Conservation (phyloP, 2,329 filamentous ascomycete species). For the Biscogniauxia mediterranea region DNA sequence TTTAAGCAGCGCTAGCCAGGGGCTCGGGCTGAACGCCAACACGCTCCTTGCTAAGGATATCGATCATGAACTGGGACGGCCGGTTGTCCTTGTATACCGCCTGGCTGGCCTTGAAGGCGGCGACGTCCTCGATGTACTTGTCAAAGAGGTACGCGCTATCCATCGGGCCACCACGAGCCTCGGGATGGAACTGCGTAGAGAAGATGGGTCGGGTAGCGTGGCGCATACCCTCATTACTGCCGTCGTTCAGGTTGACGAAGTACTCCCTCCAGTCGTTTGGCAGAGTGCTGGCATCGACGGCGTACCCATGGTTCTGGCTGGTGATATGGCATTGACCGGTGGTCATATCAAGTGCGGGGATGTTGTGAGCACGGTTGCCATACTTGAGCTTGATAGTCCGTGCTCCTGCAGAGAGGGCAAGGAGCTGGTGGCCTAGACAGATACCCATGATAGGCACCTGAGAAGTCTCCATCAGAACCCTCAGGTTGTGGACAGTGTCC, state of each 20-base stretch:
- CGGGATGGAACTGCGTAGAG: constrained; percentile 97
- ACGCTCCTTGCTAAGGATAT: constrained; percentile 89
- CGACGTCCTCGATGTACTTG: constrained; percentile 87
- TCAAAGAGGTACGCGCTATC: constrained; percentile 97
- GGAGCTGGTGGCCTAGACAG: constrained; percentile 93
- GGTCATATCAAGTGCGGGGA: constrained; percentile 88
- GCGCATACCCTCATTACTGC: constrained; percentile 93
- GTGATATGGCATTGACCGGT: constrained; percentile 98
- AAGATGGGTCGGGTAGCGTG: constrained; percentile 96
- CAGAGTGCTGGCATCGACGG: constrained; percentile 81
- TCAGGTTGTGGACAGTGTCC: constrained; percentile 88
- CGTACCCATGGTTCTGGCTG: constrained; percentile 97
- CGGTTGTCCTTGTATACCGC: constrained; percentile 79
- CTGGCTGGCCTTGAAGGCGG: constrained; percentile 84
- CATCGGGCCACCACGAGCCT: constrained; percentile 95
- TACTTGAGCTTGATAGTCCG: constrained; percentile 98
- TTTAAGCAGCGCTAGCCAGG: constrained; percentile 49
- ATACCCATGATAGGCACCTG: constrained; percentile 96
- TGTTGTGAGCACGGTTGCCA: constrained; percentile 98
- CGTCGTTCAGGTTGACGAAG: constrained; percentile 97
- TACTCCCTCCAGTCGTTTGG: constrained; percentile 92
- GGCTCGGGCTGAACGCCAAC: constrained; percentile 78
- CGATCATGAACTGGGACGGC: constrained; percentile 82
- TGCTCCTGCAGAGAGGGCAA: constrained; percentile 85
- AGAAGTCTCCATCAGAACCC: constrained; percentile 85